Percentiles rank a stretch among this genome's conserved stretches.
Conservation (phyloP, 495 filamentous ascomycete species). For the Entonaema liquescens region DNA sequence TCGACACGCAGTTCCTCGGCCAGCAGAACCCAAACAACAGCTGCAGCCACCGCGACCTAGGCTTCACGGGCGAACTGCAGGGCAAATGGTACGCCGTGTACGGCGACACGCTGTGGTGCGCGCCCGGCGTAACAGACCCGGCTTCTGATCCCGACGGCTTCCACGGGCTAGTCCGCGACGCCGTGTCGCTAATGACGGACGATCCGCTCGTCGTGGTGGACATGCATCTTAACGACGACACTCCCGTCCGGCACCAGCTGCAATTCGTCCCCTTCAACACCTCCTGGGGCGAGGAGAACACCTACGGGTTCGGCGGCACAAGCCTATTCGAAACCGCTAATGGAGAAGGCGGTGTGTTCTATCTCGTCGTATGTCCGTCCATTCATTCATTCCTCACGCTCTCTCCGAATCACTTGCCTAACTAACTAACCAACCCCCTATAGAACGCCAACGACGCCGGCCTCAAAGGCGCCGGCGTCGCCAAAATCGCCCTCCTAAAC, state of each 20-base stretch:
- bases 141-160: constrained; percentile 40
- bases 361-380: not conserved
- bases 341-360: not conserved
- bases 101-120: constrained; percentile 52
- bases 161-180: not conserved
- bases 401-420: too few relatives aligned
- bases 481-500: not conserved
- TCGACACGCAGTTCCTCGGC: constrained; percentile 42
- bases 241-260: not conserved
- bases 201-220: not conserved
- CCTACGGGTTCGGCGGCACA: not conserved
- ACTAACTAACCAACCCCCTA: not conserved
- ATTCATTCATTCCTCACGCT: too few relatives aligned
- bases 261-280: not conserved
- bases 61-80: constrained; percentile 49
- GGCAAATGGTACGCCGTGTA: constrained; percentile 52
- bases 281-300: not conserved
- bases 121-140: constrained; percentile 42
- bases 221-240: not conserved
- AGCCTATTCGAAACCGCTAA: not conserved
- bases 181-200: not conserved
- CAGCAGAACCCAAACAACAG: constrained; percentile 49
- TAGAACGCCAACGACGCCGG: not conserved
- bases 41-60: constrained; percentile 52
- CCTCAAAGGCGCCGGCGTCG: not conserved